phyloP scores from a whole-genome alignment of 2,329 filamentous ascomycete species.

The Aspergillus udagawae region DNA sequence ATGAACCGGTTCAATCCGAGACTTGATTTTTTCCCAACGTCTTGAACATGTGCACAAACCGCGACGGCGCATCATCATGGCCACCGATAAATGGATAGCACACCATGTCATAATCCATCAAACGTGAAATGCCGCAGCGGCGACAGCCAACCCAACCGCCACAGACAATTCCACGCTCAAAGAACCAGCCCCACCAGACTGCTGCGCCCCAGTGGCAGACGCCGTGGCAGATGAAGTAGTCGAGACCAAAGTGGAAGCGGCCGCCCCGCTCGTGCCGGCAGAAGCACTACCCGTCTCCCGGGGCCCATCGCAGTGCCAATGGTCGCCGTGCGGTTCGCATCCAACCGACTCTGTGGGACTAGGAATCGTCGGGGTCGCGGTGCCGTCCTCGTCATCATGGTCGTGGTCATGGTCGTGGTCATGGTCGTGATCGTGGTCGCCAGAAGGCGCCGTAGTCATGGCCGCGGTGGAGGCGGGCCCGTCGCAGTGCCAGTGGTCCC shows the following conservation, averaged over 20 bases:
- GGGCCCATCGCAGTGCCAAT: slow-evolving; percentile 19
- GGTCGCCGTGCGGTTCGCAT: slow-evolving; percentile 23
- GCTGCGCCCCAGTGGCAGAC: slow-evolving; percentile 2
- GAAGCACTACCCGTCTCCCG: slow-evolving; percentile 7
- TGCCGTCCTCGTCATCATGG: not conserved
- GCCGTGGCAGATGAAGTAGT: slow-evolving; percentile 6
- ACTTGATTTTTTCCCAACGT: not conserved
- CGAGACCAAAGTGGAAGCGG: not conserved
- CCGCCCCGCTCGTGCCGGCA: not conserved
- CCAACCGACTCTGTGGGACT: slow-evolving; percentile 25
- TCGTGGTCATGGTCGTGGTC: not conserved
- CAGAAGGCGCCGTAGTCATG: not conserved
- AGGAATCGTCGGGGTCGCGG: not conserved
- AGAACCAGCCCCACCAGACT: slow-evolving; percentile 5
- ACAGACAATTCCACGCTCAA: slow-evolving; percentile 4
- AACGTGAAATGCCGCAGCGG: slow-evolving; percentile 7
- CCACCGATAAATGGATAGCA: too few species aligned
- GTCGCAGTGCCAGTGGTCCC: slow-evolving; percentile 17
- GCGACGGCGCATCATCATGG: not conserved
- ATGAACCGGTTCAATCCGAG: too few species aligned
- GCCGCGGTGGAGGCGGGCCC: too few species aligned
- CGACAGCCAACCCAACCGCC: slow-evolving; percentile 11
- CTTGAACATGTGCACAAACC: not conserved
- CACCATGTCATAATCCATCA: not conserved
- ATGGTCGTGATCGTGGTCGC: not conserved